phyloP scores from a whole-genome alignment of 495 filamentous ascomycete species.

The Lasiosphaeris hirsuta region DNA sequence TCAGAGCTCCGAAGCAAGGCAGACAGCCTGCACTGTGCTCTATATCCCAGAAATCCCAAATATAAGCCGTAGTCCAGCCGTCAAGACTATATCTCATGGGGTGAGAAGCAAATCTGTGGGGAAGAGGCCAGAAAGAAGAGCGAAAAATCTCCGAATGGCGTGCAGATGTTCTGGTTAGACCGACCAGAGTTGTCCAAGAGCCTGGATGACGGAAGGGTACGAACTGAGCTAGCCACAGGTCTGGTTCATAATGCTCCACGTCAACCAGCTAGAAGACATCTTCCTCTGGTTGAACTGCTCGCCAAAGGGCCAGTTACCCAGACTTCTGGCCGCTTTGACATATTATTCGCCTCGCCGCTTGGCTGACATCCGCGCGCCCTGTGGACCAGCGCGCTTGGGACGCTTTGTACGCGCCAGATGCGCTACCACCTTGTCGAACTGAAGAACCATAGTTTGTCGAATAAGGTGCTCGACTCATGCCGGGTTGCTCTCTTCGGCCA shows the following conservation, averaged over 20 bases:
- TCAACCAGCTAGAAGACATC: background rate
- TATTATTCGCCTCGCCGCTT: conserved; percentile 18
- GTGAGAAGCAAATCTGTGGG: background rate
- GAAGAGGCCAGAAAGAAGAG: background rate
- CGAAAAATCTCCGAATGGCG: conserved; percentile 25
- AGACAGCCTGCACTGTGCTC: background rate
- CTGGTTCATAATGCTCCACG: background rate
- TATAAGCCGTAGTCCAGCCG: background rate
- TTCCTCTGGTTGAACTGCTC: background rate
- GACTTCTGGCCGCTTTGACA: conserved; percentile 21
- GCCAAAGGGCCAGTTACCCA: conserved; percentile 3
- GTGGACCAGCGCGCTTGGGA: conserved; percentile 18
- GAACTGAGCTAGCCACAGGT: background rate
- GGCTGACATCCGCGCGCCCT: conserved; percentile 16
- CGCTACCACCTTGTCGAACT: conserved; percentile 21
- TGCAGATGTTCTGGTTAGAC: background rate
- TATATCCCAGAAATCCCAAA: conserved; percentile 9
- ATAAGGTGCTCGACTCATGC: background rate
- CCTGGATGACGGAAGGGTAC: conserved; percentile 14
- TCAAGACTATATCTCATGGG: background rate
- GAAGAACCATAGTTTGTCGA: conserved; percentile 13
- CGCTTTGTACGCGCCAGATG: conserved; percentile 22
- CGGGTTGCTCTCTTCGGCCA: background rate
- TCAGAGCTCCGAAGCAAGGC: background rate
- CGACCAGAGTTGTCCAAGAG: conserved; percentile 17